Evolutionary conservation across 768 basidiomycete species (phyloP), one percentile per base, ranked within the genome.

Genomic region (Podaxis mareebaensis): DNA sequence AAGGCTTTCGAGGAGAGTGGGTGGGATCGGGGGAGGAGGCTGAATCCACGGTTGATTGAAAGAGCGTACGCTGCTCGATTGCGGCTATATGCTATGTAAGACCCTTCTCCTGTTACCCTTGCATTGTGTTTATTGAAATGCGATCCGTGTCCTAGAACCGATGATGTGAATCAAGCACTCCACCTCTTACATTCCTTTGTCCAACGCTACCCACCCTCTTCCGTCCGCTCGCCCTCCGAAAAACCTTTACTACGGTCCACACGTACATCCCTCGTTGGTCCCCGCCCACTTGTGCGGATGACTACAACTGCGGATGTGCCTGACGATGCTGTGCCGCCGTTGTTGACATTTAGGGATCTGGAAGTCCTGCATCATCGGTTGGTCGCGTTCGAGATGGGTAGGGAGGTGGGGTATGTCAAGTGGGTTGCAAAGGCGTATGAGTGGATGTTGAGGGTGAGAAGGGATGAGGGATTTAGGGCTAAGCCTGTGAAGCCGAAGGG

Each of bases 241-340:
- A 87, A 82, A 67, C 81, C 77, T 2, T 71, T 74, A 7, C 74
- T 87, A 56, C 84, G 85, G 28, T 86, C 87, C 5, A 87, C 85
- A 2, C 84, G 85, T 28, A 88, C 85, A 0, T 67, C 77, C 2
- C 83, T 93, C 26, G 69, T 73, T 15, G 86, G 79, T 0, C 69
- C 77, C 1, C 81, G 86, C 13, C 91, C 92, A 3, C 73, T 95
- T 33, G 89, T 96, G 22, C 87, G 92, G 22, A 78, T 93, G 67
- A 85, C 84, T 2, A 82, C 87, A 4, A 73, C 75, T 0, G 74
- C 79, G 2, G 84, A 86, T 17, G 79, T 90, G 3, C 83, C 85
- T 1, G 95, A 97, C 70, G 90, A 93, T 67, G 71, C 82, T 24
- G 88, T 97, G 5, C 92, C 95, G 0, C 95, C 95, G 0, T 72